Conservation (phyloP, 164 flowering plant species). For the Euptelea pleiosperma region DNA sequence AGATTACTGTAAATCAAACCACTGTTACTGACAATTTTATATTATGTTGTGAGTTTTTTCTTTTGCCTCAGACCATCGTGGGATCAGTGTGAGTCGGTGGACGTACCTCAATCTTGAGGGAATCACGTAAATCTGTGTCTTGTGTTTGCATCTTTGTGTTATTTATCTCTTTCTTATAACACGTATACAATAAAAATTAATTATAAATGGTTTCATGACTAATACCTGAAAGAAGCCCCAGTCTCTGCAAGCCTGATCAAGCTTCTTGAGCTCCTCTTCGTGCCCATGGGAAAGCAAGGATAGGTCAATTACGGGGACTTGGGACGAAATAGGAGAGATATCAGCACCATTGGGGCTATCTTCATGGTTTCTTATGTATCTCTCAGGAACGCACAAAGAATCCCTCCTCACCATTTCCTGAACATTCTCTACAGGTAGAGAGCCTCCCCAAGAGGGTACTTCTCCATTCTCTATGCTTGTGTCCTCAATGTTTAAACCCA, state of each 20-base stretch:
- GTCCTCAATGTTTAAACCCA: constrained; percentile 3
- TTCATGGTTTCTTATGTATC: constrained; percentile 17
- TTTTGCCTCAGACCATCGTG: no score
- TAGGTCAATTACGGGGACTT: constrained; percentile 27
- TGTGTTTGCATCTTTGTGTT: no score
- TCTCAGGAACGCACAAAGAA: constrained; percentile 18
- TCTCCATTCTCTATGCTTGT: background rate
- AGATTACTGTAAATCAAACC: no score
- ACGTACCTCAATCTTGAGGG: no score
- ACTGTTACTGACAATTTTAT: no score
- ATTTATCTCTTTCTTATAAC: no score
- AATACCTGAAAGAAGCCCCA: constrained; percentile 37
- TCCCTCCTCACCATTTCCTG: constrained; percentile 30
- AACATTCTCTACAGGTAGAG: constrained; percentile 19
- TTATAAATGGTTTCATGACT: no score
- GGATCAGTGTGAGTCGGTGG: no score
- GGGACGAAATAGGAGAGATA: background rate
- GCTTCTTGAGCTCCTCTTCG: constrained; percentile 18
- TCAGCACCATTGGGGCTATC: constrained; percentile 8
- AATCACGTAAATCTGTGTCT: no score
- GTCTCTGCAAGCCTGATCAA: constrained; percentile 24
- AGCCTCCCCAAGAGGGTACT: constrained; percentile 10
- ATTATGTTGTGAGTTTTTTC: no score
- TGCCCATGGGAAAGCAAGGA: constrained; percentile 17
- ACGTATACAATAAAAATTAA: no score